Evolutionary conservation across 805 yeast genomes (phyloP), one percentile per base, ranked within the genome.

Genomic region (Priceomyces medius): DNA sequence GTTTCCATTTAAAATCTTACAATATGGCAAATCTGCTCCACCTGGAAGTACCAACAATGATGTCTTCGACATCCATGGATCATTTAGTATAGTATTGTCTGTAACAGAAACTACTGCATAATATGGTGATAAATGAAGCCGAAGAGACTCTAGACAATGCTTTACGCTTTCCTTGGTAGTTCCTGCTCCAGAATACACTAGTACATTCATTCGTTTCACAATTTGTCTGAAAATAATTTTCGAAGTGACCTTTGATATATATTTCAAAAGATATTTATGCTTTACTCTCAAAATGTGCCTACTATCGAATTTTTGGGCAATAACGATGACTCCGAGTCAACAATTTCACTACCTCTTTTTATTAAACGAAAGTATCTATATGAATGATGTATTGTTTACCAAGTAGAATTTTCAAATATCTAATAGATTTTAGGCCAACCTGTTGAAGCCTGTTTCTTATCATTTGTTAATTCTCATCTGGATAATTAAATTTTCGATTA

Each of bases 1-100:
- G 1, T 62, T 64, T 1, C 95, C 91, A 54, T 84, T 81, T 47
- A 95, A 74, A 3, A 75, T 78, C 39, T 73, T 69, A 48, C 96
- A 87, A 50, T 83, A 79, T 0, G 97, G 97, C 38, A 88, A 66
- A 58, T 93, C 99, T 0, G 98, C 97, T 6, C 99, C 99, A 3
- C 99, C 99, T 0, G 99, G 99, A 20, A 93, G 61, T 1, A 89
- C 96, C 32, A 93, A 57, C 48, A 87, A 67, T 0, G 95, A 69
- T 0, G 97, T 86, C 54, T 86, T 86, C 6, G 77, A 54, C 47
- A 76, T 74, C 99, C 99, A 93, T 0, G 99, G 97, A 54, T 93
- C 97, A 18, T 79, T 74, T 38, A 76, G 62, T 14, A 93, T 56
- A 0, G 85, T 77, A 12, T 65, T 60, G 13, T 85, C 80, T 23